phyloP scores from a whole-genome alignment of 768 basidiomycete genomes.

The Podaxis pistillaris region DNA sequence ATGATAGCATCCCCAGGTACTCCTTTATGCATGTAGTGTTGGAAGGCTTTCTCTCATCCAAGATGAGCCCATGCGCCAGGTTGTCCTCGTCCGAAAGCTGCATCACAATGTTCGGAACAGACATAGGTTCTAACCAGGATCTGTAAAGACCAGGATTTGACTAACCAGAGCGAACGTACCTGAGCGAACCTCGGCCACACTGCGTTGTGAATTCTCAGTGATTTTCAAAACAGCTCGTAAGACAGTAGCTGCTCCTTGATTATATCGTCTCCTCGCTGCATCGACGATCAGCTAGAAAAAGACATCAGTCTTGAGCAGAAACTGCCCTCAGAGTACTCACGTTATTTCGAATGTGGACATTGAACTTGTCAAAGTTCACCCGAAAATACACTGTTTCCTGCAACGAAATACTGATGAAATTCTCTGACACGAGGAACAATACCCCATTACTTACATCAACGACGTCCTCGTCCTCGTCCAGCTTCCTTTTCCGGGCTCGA shows the following conservation, averaged over 20 bases:
- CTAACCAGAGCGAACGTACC: slow-evolving; percentile 35
- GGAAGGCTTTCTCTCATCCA: slow-evolving; percentile 54
- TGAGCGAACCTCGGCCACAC: slow-evolving; percentile 60
- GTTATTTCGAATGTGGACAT: slow-evolving; percentile 82
- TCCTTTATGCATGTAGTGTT: slow-evolving; percentile 66
- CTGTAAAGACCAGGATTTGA: neutral
- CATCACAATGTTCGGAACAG: slow-evolving; percentile 60
- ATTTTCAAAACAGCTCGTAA: slow-evolving; percentile 69
- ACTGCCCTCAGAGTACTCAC: slow-evolving; percentile 38
- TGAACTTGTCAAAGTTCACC: slow-evolving; percentile 87
- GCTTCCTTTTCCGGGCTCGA: slow-evolving; percentile 36
- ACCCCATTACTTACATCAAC: slow-evolving; percentile 58
- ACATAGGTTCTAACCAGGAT: slow-evolving; percentile 53
- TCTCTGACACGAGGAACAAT: slow-evolving; percentile 1
- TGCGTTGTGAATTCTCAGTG: slow-evolving; percentile 62
- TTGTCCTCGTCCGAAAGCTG: slow-evolving; percentile 62
- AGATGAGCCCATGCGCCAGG: slow-evolving; percentile 61
- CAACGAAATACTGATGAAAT: slow-evolving; percentile 13
- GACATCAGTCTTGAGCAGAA: slow-evolving; percentile 7
- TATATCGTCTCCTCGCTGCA: slow-evolving; percentile 79
- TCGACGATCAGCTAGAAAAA: slow-evolving; percentile 66
- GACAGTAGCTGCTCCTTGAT: slow-evolving; percentile 68
- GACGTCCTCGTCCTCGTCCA: slow-evolving; percentile 51
- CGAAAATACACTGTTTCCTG: slow-evolving; percentile 78
- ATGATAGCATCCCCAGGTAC: slow-evolving; percentile 77